phyloP scores from a whole-genome alignment of 805 yeast species.

The Lachancea thermotolerans region DNA sequence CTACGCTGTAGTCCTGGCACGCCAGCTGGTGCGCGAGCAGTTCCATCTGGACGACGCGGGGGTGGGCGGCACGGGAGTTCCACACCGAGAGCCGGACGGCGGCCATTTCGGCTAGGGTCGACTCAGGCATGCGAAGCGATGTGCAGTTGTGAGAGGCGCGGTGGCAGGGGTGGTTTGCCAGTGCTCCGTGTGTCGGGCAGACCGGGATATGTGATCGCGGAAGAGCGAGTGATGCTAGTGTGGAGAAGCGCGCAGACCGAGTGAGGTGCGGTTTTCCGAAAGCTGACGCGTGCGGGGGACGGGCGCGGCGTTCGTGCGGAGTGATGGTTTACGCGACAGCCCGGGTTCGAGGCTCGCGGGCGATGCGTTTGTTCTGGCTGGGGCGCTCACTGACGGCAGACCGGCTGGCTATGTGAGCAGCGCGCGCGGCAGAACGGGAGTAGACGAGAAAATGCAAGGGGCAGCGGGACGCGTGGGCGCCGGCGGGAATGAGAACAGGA shows the following conservation, averaged over 20 bases:
- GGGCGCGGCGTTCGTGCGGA: no score
- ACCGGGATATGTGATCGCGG: no score
- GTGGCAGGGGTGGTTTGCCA: background rate
- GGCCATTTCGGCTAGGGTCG: slow-evolving; percentile 4
- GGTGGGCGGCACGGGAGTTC: slow-evolving; percentile 31
- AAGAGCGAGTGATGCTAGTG: no score
- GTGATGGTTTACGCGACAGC: no score
- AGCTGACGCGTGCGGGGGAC: no score
- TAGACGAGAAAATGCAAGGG: no score
- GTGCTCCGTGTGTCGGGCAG: background rate
- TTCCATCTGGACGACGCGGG: slow-evolving; percentile 41
- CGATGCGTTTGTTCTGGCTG: background rate
- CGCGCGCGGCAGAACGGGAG: no score
- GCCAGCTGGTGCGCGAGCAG: slow-evolving; percentile 39
- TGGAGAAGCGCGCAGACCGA: no score
- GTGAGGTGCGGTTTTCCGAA: no score
- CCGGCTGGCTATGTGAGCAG: background rate
- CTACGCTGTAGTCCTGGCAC: slow-evolving; percentile 41
- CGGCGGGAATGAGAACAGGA: no score
- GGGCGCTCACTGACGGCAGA: background rate
- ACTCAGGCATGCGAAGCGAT: background rate
- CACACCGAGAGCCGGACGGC: slow-evolving; percentile 8
- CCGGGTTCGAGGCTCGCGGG: slow-evolving; percentile 1
- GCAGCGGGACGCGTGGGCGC: no score
- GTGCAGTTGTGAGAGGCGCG: no score